Evolutionary conservation across 164 flowering plant species (phyloP), one percentile per base, ranked within the genome.

Genomic region (Stephania japonica): DNA sequence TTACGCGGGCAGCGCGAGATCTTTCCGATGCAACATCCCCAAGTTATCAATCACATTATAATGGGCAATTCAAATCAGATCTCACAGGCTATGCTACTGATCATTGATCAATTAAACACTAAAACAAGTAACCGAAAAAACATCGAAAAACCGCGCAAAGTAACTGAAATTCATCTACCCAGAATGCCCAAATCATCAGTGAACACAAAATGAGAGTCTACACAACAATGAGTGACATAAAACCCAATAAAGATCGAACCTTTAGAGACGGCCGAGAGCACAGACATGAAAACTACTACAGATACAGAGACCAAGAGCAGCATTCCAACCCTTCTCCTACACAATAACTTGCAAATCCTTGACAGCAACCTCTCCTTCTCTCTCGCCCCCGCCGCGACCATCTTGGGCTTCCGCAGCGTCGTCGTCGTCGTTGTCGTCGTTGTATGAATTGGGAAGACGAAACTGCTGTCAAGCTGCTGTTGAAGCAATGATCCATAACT

Each of bases 401-500:
- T 79, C 87, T 84, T 93, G 10, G 73, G 69, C 77, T 85, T 93
- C 7, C 91, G 87, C 18, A 50, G 42, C 49, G 38, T 0, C 38
- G 38, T 24, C 64, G 7, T 9, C 23, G 2, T 32, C 38, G 64
- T 10, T 19, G 63, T 13, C 6, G 85, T 64, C 5, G 73, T 23
- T 1, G 79, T 65, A 72, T 72, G 80, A 82, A 85, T 61, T 56
- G 75, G 83, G 73, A 79, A 78, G 27, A 68, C 64, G 27, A 75
- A 82, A 73, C 81, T 84, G 47, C 6, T 85, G 61, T 74, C 80
- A 42, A 70, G 67, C 71, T 78, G 83, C 49, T 76, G 87, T 44
- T 77, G 87, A 66, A 76, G 91, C 87, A 91, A 75, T 21, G 93
- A 84, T 78, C 92, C 97, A 87, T 84, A 88, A 81, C 97, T 93